These are phyloP conservation scores for Xylariaceae sp. DNA, from an alignment of 2,329 filamentous ascomycete genomes.

Conservation along the genomic window DNA sequence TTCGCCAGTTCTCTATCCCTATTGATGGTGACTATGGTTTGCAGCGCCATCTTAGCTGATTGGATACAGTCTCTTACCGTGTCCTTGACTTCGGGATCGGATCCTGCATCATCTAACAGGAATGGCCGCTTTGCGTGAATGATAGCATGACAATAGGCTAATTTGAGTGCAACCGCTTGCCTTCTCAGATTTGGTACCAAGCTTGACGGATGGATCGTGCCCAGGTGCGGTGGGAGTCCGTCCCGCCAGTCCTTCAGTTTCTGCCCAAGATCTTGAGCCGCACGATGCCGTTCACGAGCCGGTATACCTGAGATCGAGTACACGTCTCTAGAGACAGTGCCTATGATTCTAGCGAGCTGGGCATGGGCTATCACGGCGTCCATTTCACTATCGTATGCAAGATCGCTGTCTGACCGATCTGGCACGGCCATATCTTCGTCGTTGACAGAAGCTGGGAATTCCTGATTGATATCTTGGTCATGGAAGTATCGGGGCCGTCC, in stretches of 20 bases:
- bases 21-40: constrained; percentile 38
- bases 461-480: constrained; percentile 57
- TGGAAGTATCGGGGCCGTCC: constrained; percentile 59
- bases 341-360: constrained; percentile 36
- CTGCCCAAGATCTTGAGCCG: constrained; percentile 29
- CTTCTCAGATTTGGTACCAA: constrained; percentile 41
- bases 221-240: constrained; percentile 38
- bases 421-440: constrained; percentile 51
- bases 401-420: constrained; percentile 28
- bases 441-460: constrained; percentile 50
- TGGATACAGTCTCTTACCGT: constrained; percentile 41
- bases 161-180: constrained; percentile 48
- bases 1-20: constrained; percentile 35
- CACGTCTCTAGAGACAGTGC: constrained; percentile 33
- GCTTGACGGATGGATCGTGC: constrained; percentile 38
- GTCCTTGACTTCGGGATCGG: constrained; percentile 21
- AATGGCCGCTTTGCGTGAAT: constrained; percentile 54
- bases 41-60: constrained; percentile 41
- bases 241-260: constrained; percentile 34
- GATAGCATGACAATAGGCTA: constrained; percentile 51
- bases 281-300: constrained; percentile 31
- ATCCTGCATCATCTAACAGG: constrained; percentile 33
- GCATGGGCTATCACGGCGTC: constrained; percentile 35
- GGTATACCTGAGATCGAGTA: constrained; percentile 34
- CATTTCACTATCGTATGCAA: constrained; percentile 41